Percentiles rank a stretch among this genome's conserved stretches.
Conservation (phyloP, 805 yeast genomes). For the Myxozyma nipponensis region DNA sequence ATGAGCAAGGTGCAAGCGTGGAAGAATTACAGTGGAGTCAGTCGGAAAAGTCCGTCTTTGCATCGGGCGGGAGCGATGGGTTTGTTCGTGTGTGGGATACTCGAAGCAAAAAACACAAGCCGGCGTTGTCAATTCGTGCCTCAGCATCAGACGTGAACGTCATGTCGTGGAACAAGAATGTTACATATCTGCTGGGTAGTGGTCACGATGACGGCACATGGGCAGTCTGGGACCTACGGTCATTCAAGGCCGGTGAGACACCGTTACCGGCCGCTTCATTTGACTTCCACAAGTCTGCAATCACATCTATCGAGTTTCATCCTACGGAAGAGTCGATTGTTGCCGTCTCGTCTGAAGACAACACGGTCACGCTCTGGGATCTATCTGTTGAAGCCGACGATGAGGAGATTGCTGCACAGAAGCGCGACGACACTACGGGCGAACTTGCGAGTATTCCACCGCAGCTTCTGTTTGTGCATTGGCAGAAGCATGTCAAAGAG, state of each 20-base stretch:
- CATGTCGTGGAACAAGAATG: conserved; percentile 88
- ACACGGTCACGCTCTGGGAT: conserved; percentile 97
- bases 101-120: conserved; percentile 84
- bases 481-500: conserved; percentile 97
- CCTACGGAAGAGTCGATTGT: conserved; percentile 93
- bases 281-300: conserved; percentile 89
- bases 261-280: conserved; percentile 89
- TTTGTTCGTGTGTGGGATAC: conserved; percentile 94
- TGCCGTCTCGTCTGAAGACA: conserved; percentile 95
- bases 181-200: conserved; percentile 81
- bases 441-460: conserved; percentile 92
- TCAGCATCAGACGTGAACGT: conserved; percentile 85
- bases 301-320: conserved; percentile 90
- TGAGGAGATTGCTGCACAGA: conserved; percentile 87
- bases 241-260: conserved; percentile 54
- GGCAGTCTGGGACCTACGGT: conserved; percentile 97
- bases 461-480: conserved; percentile 90
- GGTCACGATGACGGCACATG: conserved; percentile 98
- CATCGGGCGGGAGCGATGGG: conserved; percentile 93
- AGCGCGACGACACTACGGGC: conserved; percentile 54
- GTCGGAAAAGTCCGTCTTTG: conserved; percentile 87
- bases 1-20: conserved; percentile 57
- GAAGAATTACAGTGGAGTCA: conserved; percentile 98
- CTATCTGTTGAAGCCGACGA: conserved; percentile 98
- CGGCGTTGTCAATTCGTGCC: conserved; percentile 81